phyloP scores from a whole-genome alignment of 306 rosid genomes.

The Quercus agrifolia region DNA sequence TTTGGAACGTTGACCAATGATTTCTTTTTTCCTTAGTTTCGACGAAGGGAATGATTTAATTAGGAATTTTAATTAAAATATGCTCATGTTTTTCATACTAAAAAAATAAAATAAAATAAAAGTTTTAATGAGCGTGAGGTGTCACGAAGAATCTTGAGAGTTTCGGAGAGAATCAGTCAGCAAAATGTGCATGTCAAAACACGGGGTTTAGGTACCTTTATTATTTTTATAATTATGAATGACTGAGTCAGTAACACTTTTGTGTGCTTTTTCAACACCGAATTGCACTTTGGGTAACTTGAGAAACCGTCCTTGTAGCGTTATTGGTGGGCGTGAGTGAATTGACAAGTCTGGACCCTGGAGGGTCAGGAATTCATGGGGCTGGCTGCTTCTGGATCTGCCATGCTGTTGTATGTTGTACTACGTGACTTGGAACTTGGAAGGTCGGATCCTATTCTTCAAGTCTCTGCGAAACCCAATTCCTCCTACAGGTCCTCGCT shows the following conservation, averaged over 20 bases:
- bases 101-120: not conserved
- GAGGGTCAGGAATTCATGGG: not conserved
- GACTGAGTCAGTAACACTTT: not conserved
- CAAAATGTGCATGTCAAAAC: conserved; percentile 26
- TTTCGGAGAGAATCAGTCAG: conserved; percentile 16
- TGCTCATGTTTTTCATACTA: conserved; percentile 9
- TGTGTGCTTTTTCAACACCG: not conserved
- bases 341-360: conserved; percentile 18
- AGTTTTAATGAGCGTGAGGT: not conserved
- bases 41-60: not conserved
- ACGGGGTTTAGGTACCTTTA: conserved; percentile 2
- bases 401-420: not conserved
- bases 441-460: not conserved
- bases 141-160: conserved; percentile 20
- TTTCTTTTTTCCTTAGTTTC: not conserved
- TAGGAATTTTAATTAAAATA: not conserved
- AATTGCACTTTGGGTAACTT: not conserved
- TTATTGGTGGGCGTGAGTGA: conserved; percentile 23
- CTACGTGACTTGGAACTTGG: not conserved
- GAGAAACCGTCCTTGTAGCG: conserved; percentile 15
- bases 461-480: not conserved
- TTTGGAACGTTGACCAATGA: not conserved
- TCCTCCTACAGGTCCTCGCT: not conserved
- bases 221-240: too few species aligned
- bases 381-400: not conserved